Evolutionary conservation across 2,329 filamentous ascomycete species (phyloP), one percentile per base, ranked within the genome.

Genomic region (Byssothecium circinans): DNA sequence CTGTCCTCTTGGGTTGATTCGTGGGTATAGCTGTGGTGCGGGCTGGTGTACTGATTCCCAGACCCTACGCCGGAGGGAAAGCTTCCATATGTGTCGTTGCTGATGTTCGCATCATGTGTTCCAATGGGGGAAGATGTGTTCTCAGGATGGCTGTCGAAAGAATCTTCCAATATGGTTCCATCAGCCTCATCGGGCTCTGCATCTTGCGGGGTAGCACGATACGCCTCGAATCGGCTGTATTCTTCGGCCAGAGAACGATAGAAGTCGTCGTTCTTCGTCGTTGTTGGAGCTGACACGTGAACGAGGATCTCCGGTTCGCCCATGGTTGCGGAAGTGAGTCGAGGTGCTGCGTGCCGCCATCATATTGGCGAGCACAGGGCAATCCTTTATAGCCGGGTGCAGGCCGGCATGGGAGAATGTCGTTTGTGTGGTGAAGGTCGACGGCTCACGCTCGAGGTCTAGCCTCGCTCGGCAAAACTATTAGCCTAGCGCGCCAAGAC

Each of bases 251-350:
- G 60, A 35, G 66, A 64, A 38, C 62, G 65, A 49, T 70, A 75
- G 4, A 66, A 50, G 30, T 74, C 67, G 61, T 78, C 76, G 49
- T 73, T 69, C 32, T 65, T 62, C 23, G 62, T 66, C 30, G 67
- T 72, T 8, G 71, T 69, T 8, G 74, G 64, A 6, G 75, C 71
- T 48, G 75, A 74, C 33, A 75, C 71, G 56, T 79, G 76, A 27
- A 74, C 71, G 25, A 76, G 65, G 22, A 78, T 64, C 49, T 75
- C 70, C n/a, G 30, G 15, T 15, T 41, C 29, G 59, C 73, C 67
- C 65, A 67, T 68, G 33, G 39, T 50, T 47, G 47, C 43, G 17
- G 18, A 27, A 25, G 29, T 15, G 20, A 20, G 22, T 18, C 4
- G 32, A 34, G 8, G 18, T 33, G 41, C 10, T 17, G 19, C 4